These are phyloP conservation scores for Medicago arabica DNA, from an alignment of 306 rosid genomes.

Conservation along the genomic window DNA sequence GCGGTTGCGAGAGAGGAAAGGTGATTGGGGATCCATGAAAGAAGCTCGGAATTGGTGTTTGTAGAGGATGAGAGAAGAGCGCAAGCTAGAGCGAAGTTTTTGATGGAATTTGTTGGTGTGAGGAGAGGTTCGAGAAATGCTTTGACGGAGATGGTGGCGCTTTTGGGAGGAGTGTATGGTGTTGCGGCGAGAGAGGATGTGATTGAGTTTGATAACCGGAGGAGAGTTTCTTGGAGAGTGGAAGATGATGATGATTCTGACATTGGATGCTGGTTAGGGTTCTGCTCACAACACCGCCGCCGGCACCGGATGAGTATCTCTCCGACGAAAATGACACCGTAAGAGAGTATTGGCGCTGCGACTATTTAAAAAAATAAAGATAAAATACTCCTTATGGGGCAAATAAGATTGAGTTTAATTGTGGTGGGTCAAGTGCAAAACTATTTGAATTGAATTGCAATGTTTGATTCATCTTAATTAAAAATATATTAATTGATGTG, in stretches of 20 bases:
- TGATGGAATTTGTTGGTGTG: conserved; percentile 47
- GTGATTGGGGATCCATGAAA: conserved; percentile 74
- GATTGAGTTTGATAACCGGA: conserved; percentile 64
- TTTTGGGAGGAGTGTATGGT: conserved; percentile 49
- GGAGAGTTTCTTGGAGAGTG: conserved; percentile 51
- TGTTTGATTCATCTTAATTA: too few relatives aligned
- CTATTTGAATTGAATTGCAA: too few relatives aligned
- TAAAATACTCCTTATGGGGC: too few relatives aligned
- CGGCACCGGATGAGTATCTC: background rate
- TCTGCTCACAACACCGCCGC: conserved; percentile 6
- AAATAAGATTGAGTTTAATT: too few relatives aligned
- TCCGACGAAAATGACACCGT: conserved; percentile 15
- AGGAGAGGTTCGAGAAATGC: conserved; percentile 69
- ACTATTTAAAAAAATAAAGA: background rate
- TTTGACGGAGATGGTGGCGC: conserved; percentile 59
- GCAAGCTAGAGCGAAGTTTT: conserved; percentile 71
- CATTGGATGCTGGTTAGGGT: conserved; percentile 49
- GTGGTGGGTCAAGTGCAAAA: too few relatives aligned
- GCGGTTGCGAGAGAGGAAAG: conserved; percentile 56
- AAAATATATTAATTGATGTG: too few relatives aligned
- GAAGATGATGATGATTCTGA: conserved; percentile 54
- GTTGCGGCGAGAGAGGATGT: conserved; percentile 48
- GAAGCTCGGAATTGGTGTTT: conserved; percentile 50
- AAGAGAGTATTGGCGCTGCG: conserved; percentile 4
- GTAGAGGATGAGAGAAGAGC: conserved; percentile 68